Base-by-base conservation (phyloP, 2,329 filamentous ascomycete genomes). In the Aspergillus tanneri region DNA sequence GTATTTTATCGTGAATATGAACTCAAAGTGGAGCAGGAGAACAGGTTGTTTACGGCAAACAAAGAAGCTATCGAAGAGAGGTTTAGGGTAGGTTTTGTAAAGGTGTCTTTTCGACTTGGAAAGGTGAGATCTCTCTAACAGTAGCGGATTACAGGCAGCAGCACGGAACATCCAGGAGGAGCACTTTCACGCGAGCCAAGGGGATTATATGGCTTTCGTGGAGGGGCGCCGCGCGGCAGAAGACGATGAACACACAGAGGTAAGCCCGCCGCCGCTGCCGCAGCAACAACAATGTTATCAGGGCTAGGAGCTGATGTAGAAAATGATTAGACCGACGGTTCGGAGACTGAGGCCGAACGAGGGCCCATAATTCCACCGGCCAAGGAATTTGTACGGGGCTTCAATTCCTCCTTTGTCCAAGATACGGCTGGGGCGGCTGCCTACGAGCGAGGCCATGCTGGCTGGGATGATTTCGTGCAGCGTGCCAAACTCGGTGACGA, bases 211-310 rank as follows among this genome's bases (percentile, higher is more conserved):
- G 58, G 58, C 64, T 5, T 67, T 70, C 38, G 61, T 71, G 19
- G 65, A 69, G 46, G 66, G 68, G n/a, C 61, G 65, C 38, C 65
- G 64, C 24, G 66, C 65, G 32, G 69, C 65, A 12, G 66, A 68
- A 45, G 71, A 73, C 49, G 71, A 72, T 38, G 70, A 72, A 39
- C 67, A 71, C 43, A 73, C 71, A 21, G 68, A 67, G 56, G 68
- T 68, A 59, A 43, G 53, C 44, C 40, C 25, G n/a, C n/a, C 18
- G 16, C 27, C 30, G 18, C 12, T 24, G 19, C 3, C 43, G 16
- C 23, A 23, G 30, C 36, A 5, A 22, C 16, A 19, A 36, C 24
- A 55, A 40, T 46, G 53, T 18, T 37, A 55, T 27, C 48, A 37
- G 45, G 50, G 28, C 34, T 19, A 45, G 27, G 12, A 14, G 50